These are phyloP conservation scores for Solanum hybrid DNA, from an alignment of 305 asterid genomes.

Conservation along the genomic window DNA sequence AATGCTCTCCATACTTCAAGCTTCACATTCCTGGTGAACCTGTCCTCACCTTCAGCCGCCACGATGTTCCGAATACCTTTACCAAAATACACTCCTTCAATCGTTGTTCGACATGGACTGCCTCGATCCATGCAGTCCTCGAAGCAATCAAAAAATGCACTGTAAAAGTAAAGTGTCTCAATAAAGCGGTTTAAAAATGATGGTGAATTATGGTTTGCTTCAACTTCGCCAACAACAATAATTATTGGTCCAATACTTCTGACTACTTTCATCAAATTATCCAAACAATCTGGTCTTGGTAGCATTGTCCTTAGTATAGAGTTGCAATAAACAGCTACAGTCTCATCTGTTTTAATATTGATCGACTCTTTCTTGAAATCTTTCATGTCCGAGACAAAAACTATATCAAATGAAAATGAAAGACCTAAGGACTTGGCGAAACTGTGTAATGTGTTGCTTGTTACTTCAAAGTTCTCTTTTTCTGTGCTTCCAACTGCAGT, in stretches of 20 bases:
- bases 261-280: conserved; percentile 28
- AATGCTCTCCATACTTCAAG: conserved; percentile 45
- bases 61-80: conserved; percentile 38
- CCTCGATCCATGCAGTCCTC: conserved; percentile 38
- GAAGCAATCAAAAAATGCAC: conserved; percentile 40
- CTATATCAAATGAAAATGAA: conserved; percentile 27
- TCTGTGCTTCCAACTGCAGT: conserved; percentile 43
- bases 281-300: conserved; percentile 23
- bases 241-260: conserved; percentile 25
- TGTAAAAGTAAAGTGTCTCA: conserved; percentile 34
- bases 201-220: conserved; percentile 55
- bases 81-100: conserved; percentile 31
- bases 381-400: conserved; percentile 34
- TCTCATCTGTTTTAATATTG: conserved; percentile 30
- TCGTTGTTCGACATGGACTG: conserved; percentile 14
- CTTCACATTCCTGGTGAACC: conserved; percentile 35
- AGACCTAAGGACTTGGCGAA: conserved; percentile 42
- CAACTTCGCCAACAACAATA: conserved; percentile 49
- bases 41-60: conserved; percentile 34
- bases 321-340: conserved; percentile 34
- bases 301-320: conserved; percentile 37
- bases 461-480: conserved; percentile 25
- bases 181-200: conserved; percentile 40
- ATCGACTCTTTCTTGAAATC: conserved; percentile 26
- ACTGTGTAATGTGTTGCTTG: conserved; percentile 35